Conservation (phyloP, 257 asterid species). For the Przewalskia tangutica region DNA sequence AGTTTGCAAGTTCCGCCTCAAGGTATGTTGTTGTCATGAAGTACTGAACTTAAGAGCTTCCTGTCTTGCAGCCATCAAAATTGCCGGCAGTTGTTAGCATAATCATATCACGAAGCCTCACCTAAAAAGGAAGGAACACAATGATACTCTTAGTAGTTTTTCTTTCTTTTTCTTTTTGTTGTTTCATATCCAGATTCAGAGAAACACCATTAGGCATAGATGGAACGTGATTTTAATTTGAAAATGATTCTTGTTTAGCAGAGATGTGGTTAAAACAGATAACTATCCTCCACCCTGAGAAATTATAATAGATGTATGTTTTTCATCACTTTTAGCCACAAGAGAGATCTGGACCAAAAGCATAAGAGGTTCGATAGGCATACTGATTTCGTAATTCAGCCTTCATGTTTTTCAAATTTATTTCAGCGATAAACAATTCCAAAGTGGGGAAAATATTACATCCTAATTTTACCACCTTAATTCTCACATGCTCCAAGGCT, state of each 20-base stretch:
- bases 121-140: neutral
- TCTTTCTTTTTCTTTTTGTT: neutral
- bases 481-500: neutral
- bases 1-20: slow-evolving; percentile 62
- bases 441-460: neutral
- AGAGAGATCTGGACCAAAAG: neutral
- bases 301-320: neutral
- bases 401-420: neutral
- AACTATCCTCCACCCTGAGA: neutral
- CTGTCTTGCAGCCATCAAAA: neutral
- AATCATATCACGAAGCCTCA: neutral
- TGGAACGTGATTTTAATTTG: neutral
- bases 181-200: neutral
- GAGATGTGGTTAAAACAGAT: neutral
- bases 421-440: neutral
- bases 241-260: neutral
- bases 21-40: slow-evolving; percentile 32
- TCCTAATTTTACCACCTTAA: neutral
- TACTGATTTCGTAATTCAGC: neutral
- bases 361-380: neutral
- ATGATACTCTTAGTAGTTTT: neutral
- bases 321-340: neutral
- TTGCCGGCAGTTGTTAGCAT: neutral
- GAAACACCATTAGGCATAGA: neutral
- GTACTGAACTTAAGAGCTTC: neutral